Conservation (phyloP, 2,329 filamentous ascomycete species). For the Rhynchosporium secalis region DNA sequence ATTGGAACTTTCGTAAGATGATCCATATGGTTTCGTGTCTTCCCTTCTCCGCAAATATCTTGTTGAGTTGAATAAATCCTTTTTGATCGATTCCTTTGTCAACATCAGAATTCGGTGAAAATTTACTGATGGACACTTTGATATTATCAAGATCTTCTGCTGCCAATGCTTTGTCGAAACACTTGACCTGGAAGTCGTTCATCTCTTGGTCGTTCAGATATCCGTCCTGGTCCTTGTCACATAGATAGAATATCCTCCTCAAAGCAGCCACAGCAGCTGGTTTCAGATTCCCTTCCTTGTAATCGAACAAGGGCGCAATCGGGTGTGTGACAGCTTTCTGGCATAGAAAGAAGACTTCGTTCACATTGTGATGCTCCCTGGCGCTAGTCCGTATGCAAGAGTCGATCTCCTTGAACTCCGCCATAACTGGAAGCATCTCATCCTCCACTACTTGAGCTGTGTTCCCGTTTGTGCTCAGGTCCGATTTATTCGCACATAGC, state of each 20-base stretch:
- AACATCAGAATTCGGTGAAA: conserved; percentile 60
- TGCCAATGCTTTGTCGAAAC: conserved; percentile 84
- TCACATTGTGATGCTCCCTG: conserved; percentile 88
- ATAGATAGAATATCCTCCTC: conserved; percentile 90
- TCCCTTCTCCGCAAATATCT: conserved; percentile 94
- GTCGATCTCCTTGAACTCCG: conserved; percentile 97
- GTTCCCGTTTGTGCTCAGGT: conserved; percentile 71
- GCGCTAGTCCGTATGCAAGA: conserved; percentile 95
- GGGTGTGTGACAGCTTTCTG: conserved; percentile 98
- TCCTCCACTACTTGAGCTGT: conserved; percentile 88
- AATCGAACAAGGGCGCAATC: conserved; percentile 93
- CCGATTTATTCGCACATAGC: conserved; percentile 96
- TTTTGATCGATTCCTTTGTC: conserved; percentile 75
- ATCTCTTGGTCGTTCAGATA: conserved; percentile 89
- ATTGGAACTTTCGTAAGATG: conserved; percentile 90
- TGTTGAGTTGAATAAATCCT: conserved; percentile 89
- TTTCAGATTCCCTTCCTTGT: conserved; percentile 87
- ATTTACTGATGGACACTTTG: conserved; percentile 79
- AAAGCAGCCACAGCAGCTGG: conserved; percentile 84
- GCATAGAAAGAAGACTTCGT: conserved; percentile 95
- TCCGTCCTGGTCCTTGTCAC: conserved; percentile 94
- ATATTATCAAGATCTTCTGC: conserved; percentile 85
- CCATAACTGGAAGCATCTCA: conserved; percentile 98
- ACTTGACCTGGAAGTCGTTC: conserved; percentile 84
- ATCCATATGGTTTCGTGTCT: conserved; percentile 99